Evolutionary conservation across 768 basidiomycete species (phyloP).

Genomic region (Chalciporus chontae): DNA sequence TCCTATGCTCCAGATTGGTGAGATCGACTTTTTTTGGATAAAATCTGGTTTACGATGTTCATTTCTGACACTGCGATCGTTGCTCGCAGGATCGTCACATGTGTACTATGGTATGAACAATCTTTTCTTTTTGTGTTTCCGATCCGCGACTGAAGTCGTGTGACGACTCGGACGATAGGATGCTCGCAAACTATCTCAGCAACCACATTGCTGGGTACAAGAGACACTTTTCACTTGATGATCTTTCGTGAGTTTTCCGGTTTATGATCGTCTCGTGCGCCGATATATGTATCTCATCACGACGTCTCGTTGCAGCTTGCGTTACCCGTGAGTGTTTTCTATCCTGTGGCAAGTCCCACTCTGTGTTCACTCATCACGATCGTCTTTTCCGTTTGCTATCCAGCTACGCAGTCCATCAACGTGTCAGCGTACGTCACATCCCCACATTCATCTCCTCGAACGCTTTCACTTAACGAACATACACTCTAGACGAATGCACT

Average conservation of each 20-base stretch:
- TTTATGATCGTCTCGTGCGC: neutral
- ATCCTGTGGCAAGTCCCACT: neutral
- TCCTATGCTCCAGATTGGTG: constrained; percentile 80
- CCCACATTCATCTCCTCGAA: neutral
- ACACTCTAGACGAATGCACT: constrained; percentile 34
- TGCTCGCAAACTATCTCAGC: constrained; percentile 53
- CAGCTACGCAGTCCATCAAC: constrained; percentile 67
- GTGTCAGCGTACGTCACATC: constrained; percentile 47
- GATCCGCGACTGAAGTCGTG: neutral
- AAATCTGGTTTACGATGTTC: neutral
- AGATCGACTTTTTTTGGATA: too few relatives aligned
- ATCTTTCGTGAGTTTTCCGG: constrained; percentile 57
- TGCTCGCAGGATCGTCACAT: constrained; percentile 58
- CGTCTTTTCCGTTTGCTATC: neutral
- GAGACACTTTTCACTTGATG: constrained; percentile 73
- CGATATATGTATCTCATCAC: constrained; percentile 14
- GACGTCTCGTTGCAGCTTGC: constrained; percentile 25
- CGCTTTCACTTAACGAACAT: neutral
- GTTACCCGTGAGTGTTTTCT: constrained; percentile 33
- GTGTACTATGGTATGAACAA: constrained; percentile 52
- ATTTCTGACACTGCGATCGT: neutral
- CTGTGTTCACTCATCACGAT: neutral
- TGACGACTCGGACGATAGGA: constrained; percentile 38
- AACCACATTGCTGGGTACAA: constrained; percentile 60
- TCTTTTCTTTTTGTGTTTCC: neutral